A percentile compares a stretch with the other conserved stretches of the same genome.
phyloP scores from a whole-genome alignment of 768 basidiomycete genomes.

The Imleria badia region DNA sequence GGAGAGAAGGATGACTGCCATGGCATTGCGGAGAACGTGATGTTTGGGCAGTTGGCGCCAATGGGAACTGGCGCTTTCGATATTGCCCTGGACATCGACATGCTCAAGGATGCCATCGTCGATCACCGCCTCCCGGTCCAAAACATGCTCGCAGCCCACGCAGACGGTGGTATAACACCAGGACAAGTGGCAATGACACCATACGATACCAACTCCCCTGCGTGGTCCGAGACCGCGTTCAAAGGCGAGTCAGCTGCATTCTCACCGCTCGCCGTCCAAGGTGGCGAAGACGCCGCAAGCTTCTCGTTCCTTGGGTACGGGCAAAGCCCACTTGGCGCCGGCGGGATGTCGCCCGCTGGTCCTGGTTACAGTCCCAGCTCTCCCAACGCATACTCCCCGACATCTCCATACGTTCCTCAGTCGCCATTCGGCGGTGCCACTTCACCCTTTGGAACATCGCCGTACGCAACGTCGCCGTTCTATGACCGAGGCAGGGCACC shows the following conservation, averaged over 20 bases:
- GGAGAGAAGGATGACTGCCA: slow-evolving; percentile 99
- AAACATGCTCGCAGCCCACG: slow-evolving; percentile 71
- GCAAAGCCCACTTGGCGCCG: slow-evolving; percentile 82
- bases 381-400: slow-evolving; percentile 85
- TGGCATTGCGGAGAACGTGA: slow-evolving; percentile 97
- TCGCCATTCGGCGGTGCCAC: slow-evolving; percentile 83
- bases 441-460: slow-evolving; percentile 79
- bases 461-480: slow-evolving; percentile 84
- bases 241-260: slow-evolving; percentile 88
- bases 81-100: slow-evolving; percentile 93
- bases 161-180: slow-evolving; percentile 88
- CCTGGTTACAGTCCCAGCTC: slow-evolving; percentile 91
- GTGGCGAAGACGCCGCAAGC: slow-evolving; percentile 76
- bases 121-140: slow-evolving; percentile 92
- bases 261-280: slow-evolving; percentile 89
- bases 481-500: slow-evolving; percentile 62
- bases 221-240: slow-evolving; percentile 74
- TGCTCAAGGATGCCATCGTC: slow-evolving; percentile 97
- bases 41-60: slow-evolving; percentile 99
- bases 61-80: slow-evolving; percentile 99
- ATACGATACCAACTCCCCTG: slow-evolving; percentile 89
- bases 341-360: slow-evolving; percentile 85
- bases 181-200: slow-evolving; percentile 95
- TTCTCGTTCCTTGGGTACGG: slow-evolving; percentile 78
- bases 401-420: slow-evolving; percentile 85